Conservation (phyloP, 1,284 basidiomycete species). For the Rhodotorula glutinis region DNA sequence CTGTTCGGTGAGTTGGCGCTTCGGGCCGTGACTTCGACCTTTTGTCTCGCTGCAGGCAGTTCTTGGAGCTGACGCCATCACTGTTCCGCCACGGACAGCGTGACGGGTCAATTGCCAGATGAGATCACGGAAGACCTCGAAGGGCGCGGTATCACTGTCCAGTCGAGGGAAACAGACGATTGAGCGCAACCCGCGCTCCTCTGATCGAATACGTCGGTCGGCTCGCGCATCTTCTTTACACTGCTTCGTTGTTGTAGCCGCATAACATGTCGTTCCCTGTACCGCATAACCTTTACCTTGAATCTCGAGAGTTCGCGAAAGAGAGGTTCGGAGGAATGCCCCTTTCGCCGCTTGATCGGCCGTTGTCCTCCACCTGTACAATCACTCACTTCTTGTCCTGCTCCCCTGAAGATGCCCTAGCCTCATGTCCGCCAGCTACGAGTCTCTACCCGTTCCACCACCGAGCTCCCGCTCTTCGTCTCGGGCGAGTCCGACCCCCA, state of each 20-base stretch:
- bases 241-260: background rate
- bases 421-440: slow-evolving; percentile 1
- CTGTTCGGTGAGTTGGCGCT: slow-evolving; percentile 31
- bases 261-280: no score
- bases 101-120: slow-evolving; percentile 37
- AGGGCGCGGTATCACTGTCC: slow-evolving; percentile 38
- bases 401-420: no score
- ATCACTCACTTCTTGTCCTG: no score
- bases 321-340: background rate
- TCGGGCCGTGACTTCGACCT: background rate
- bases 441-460: slow-evolving; percentile 15
- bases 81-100: background rate
- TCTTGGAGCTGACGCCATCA: background rate
- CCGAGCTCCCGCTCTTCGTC: slow-evolving; percentile 8
- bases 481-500: background rate
- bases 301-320: background rate
- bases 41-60: background rate
- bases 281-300: background rate
- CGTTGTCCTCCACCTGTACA: no score
- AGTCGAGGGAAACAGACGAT: slow-evolving; percentile 40
- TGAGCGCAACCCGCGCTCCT: background rate
- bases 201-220: background rate
- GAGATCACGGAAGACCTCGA: slow-evolving; percentile 42
- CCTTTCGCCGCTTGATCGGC: background rate
- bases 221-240: background rate